phyloP scores from a whole-genome alignment of 2,329 filamentous ascomycete genomes.

The Fusarium sp. region DNA sequence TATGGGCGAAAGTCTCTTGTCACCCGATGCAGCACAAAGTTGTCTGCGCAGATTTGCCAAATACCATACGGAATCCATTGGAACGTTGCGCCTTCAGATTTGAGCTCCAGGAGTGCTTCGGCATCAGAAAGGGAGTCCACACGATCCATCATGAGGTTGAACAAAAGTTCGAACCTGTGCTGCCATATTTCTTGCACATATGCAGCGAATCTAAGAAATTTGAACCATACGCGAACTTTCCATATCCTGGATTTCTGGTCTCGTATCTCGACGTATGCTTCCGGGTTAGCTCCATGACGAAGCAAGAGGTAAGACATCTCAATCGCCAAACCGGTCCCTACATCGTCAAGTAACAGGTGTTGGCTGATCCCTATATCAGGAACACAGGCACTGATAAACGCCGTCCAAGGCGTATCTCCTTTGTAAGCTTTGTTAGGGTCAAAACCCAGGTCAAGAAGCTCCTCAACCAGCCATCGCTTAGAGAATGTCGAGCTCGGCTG shows the following conservation, averaged over 20 bases:
- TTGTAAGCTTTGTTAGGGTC: constrained; percentile 1
- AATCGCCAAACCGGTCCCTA: background rate
- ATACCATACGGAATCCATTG: constrained; percentile 7
- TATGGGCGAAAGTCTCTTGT: background rate
- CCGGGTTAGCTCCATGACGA: background rate
- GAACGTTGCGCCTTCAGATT: background rate
- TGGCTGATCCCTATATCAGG: background rate
- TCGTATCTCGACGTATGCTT: background rate
- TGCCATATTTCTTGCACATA: background rate
- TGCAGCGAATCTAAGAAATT: background rate
- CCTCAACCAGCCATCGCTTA: background rate
- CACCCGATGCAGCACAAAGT: background rate
- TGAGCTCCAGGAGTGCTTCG: background rate
- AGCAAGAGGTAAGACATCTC: constrained; percentile 1
- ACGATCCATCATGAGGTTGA: background rate
- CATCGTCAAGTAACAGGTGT: background rate
- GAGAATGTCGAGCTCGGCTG: background rate
- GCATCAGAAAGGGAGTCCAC: background rate
- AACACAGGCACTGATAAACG: background rate
- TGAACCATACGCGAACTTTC: constrained; percentile 10
- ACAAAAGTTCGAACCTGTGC: constrained; percentile 1
- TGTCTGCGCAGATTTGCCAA: constrained; percentile 2
- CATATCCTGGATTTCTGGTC: background rate
- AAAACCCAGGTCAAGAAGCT: background rate
- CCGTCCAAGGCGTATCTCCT: background rate